Base-by-base conservation (phyloP, 1,284 basidiomycete genomes). In the Xanthoconium separans region DNA sequence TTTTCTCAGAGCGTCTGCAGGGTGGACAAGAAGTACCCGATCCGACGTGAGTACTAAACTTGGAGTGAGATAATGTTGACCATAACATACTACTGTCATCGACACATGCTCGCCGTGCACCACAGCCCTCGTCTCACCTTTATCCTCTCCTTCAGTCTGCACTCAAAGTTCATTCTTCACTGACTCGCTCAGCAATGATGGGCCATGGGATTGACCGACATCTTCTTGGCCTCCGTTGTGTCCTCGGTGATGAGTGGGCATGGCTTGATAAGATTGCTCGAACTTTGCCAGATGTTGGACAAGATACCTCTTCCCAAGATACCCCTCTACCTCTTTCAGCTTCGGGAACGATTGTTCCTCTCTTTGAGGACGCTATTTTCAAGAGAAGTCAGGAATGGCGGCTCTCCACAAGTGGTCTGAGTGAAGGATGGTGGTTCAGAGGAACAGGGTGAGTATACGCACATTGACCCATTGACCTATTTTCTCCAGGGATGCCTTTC, bases 141-240 rank as follows among this genome's bases (percentile, higher is more conserved):
- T 46, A 64, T n/a, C 16, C 49, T 24, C 58, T 69, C 7, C 64
- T 72, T 9, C 81, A 97, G 9, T 78, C 77, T 6, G 95, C 96
- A 1, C 79, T 93, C 36, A 77, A 81, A 55, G 82, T 82, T 1
- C 96, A 98, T 68, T 84, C 82, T 43, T 72, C 73, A 1, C 84
- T 92, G 48, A 94, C 93, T 6, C 86, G 89, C 47, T 85, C 88
- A 56, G 89, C 91, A 1, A 87, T 90, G 33, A 85, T 84, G 0
- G 96, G 96, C 13, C 83, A 84, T 57, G 96, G 94, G 10, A 89
- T 93, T 58, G 96, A 99, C 68, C 84, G 96, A 22, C 95, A 98
- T 72, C 77, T 98, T 31, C 85, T 97, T 59, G 95, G 94, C 6
- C 78, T 98, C 51, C 85, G 82, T 37, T 81, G 88, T 41, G 78